Evolutionary conservation across 2,329 filamentous ascomycete species (phyloP), one percentile per base, ranked within the genome.

Genomic region (Cercospora sojina): DNA sequence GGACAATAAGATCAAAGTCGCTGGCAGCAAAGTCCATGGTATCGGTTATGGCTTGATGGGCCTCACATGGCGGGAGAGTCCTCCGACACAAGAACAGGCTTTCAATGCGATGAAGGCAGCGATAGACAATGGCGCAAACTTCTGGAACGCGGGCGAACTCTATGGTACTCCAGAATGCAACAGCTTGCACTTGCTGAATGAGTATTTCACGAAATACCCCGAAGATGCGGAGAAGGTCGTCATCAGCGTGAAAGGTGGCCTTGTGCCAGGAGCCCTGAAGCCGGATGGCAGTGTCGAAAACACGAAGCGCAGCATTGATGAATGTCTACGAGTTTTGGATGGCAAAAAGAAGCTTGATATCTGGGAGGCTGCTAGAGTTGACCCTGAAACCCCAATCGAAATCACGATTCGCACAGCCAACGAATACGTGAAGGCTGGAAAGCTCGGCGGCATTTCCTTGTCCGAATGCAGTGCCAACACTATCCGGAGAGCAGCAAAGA

Each of bases 141-240:
- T 80, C 68, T 84, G 82, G 82, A 84, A 84, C 68, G 83, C 80
- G 47, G 83, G 82, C 65, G 81, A 83, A 68, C 66, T 84, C 63
- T 84, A 84, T 71, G 83, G 83, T 12, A 74, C 78, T 0, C 77
- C 80, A 1, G 77, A 82, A 35, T 75, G 75, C 68, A 85, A 84
- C 72, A 81, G 78, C 10, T 77, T 85, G 0, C 80, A 83, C 32
- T 75, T 85, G 6, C 77, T 86, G 25, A 79, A 80, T 23, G 80
- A 79, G 59, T 85, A 85, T 73, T 86, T 85, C 70, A 78, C 78
- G 27, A 80, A 82, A 70, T 82, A 85, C 68, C 83, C 84, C 5
- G 79, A 79, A 38, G 83, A 85, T 69, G 82, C 81, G 0, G 74
- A 79, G 31, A 83, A 83, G 68, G 79, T 85, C n/a, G 79, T 83